These are phyloP conservation scores for Fistulina hepatica DNA, from an alignment of 1,284 basidiomycete genomes.

Conservation along the genomic window DNA sequence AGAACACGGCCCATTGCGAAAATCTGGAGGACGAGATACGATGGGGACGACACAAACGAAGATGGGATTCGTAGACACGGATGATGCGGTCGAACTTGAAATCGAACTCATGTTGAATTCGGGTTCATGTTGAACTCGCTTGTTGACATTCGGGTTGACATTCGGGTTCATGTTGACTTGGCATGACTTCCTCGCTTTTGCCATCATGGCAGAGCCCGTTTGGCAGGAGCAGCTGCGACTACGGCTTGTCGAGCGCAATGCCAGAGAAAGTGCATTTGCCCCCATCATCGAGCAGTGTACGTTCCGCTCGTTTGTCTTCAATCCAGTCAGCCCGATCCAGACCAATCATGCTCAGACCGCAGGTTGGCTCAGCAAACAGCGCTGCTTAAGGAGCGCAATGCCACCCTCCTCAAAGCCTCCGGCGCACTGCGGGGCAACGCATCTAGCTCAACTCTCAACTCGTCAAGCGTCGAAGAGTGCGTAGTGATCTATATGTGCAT, in stretches of 20 bases:
- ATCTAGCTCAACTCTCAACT: neutral
- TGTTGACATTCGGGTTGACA: neutral
- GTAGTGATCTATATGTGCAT: slow-evolving; percentile 1
- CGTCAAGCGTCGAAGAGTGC: neutral
- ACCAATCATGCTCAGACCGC: slow-evolving; percentile 48
- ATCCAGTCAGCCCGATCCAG: slow-evolving; percentile 1
- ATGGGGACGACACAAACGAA: slow-evolving; percentile 11
- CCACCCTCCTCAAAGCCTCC: slow-evolving; percentile 70
- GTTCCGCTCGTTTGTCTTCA: slow-evolving; percentile 21
- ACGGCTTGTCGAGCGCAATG: slow-evolving; percentile 69
- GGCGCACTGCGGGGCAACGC: slow-evolving; percentile 57
- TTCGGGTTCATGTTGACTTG: slow-evolving; percentile 1
- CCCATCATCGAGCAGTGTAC: slow-evolving; percentile 83
- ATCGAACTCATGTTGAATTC: neutral
- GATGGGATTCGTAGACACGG: neutral
- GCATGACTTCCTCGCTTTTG: slow-evolving; percentile 7
- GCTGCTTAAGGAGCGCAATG: slow-evolving; percentile 82
- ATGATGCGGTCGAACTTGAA: neutral
- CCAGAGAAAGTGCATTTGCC: slow-evolving; percentile 64
- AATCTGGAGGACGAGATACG: slow-evolving; percentile 14
- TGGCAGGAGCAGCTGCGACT: slow-evolving; percentile 49
- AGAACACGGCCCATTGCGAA: slow-evolving; percentile 74
- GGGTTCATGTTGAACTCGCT: slow-evolving; percentile 3
- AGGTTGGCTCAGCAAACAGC: slow-evolving; percentile 83
- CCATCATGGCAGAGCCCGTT: slow-evolving; percentile 61